Base-by-base conservation (phyloP, 2,329 filamentous ascomycete genomes). In the Penicillium sp. region DNA sequence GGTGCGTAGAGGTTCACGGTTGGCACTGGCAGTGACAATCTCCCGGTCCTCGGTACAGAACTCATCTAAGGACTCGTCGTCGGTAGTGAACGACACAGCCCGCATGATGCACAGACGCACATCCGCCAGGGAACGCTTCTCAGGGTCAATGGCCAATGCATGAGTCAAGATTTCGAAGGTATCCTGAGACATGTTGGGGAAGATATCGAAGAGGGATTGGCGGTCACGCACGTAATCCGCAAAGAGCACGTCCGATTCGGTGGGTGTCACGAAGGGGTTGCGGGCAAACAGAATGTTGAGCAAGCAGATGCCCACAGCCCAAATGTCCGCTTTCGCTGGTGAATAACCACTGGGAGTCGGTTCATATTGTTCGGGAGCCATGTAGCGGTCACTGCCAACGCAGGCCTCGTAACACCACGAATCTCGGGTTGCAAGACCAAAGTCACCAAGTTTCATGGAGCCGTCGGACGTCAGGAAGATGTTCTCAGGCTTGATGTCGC, bases 401-500 rank as follows among this genome's bases (percentile, higher is more conserved):
- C 88, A 93, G 56, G 87, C 86, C 76, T 98, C 93, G 63, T 87
- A 87, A 23, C 89, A 95, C 90, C 89, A 95, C 61, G 84, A 79
- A 54, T 95, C 89, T 6, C 84, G 88, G 9, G 92, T 96, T 44
- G 91, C 91, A 55, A 98, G 79, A 47, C 93, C 93, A 68, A 97
- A 95, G 72, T 98, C 93, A 64, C 93, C 93, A 31, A 98, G 83
- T 76, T 98, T 98, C 87, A 97, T 88, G 33, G 86, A 81, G 46
- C 92, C 92, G 59, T 86, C 82, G 53, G 91, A 82, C 51, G 85
- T 88, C 56, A 98, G 79, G 71, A 98, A 97, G 71, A 98, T 95
- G 78, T 98, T 98, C 79, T 98, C 93, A 0, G 93, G 93, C 77
- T 98, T 98, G 81, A 98, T 96, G 72, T 98, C 93, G 54, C 93